Percentiles rank a stretch among this genome's conserved stretches.
Evolutionary conservation across 176 grass and related monocot species (phyloP).

Genomic region (Zoysia japonica): DNA sequence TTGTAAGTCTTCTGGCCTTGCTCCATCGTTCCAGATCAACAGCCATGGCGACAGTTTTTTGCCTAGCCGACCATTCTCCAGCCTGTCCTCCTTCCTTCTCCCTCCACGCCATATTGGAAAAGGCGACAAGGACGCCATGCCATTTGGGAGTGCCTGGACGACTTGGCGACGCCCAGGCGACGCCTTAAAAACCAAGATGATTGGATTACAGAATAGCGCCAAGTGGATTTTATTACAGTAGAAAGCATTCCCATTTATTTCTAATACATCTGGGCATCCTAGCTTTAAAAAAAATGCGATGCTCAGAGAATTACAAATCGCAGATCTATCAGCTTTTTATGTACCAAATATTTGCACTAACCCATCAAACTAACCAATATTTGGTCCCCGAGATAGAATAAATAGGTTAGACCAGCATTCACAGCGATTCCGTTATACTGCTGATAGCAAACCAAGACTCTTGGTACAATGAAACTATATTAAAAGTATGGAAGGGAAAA

Average conservation of each 20-base stretch:
- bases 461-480: background rate
- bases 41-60: too few relatives aligned
- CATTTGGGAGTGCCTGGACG: too few relatives aligned
- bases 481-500: background rate
- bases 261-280: background rate
- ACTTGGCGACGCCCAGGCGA: too few relatives aligned
- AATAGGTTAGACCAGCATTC: slow-evolving; percentile 11
- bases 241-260: background rate
- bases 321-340: background rate
- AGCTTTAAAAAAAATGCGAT: slow-evolving; percentile 6
- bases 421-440: background rate
- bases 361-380: background rate
- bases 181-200: too few relatives aligned
- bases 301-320: background rate
- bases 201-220: background rate
- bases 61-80: too few relatives aligned
- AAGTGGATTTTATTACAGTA: slow-evolving; percentile 3
- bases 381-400: background rate
- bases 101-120: too few relatives aligned
- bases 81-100: too few relatives aligned
- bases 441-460: background rate
- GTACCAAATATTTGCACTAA: background rate
- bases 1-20: too few relatives aligned
- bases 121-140: too few relatives aligned
- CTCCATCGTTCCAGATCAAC: too few relatives aligned